Evolutionary conservation across 192 early-diverging fungal species (phyloP).

Genomic region (Dimargaris cristalligena): DNA sequence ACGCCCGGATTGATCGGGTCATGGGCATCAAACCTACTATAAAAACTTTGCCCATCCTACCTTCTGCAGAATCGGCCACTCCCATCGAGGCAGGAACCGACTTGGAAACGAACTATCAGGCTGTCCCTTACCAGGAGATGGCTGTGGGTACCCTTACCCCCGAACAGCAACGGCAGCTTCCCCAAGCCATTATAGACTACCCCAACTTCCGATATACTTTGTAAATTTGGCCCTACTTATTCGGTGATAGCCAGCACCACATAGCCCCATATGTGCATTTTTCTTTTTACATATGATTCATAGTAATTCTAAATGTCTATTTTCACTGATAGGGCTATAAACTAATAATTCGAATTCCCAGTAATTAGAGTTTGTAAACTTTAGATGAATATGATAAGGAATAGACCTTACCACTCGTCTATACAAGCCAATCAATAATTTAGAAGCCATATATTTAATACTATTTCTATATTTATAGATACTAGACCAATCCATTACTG

Average conservation of each 20-base stretch:
- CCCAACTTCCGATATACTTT: constrained; percentile 24
- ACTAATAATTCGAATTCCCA: no score
- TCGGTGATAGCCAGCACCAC: no score
- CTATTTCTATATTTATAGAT: neutral
- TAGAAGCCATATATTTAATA: neutral
- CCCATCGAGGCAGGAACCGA: neutral
- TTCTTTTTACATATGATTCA: no score
- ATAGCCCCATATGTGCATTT: no score
- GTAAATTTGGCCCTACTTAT: constrained; percentile 11
- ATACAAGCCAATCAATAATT: neutral
- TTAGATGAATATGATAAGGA: no score
- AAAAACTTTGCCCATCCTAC: neutral
- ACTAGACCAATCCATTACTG: no score
- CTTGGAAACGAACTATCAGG: neutral
- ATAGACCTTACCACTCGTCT: neutral
- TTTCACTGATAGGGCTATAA: no score
- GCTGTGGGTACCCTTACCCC: constrained; percentile 16
- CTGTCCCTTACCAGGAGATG: constrained; percentile 14
- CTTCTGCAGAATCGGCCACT: constrained; percentile 2
- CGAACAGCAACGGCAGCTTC: constrained; percentile 20
- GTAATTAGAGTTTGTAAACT: no score
- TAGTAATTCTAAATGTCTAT: no score
- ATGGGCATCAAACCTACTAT: neutral
- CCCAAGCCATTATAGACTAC: constrained; percentile 19
- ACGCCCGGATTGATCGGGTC: constrained; percentile 34